Conservation (phyloP, 495 filamentous ascomycete genomes). For the Hypoxylon subgilvum region DNA sequence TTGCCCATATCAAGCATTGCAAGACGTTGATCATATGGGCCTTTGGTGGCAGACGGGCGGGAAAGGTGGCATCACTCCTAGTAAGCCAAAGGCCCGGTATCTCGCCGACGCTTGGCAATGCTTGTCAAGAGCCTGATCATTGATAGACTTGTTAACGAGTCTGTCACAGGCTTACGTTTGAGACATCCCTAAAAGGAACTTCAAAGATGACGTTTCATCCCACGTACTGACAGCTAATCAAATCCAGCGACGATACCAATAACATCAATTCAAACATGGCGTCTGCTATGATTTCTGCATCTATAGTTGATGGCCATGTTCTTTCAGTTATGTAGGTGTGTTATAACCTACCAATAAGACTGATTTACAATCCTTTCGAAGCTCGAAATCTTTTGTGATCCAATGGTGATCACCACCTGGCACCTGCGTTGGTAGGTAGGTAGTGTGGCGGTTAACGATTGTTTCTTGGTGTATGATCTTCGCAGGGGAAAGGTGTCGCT, state of each 20-base stretch:
- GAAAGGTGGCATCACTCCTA: constrained; percentile 26
- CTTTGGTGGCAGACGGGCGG: constrained; percentile 20
- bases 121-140: constrained; percentile 13
- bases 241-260: constrained; percentile 19
- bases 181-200: constrained; percentile 39
- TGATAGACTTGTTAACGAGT: constrained; percentile 11
- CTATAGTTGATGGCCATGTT: constrained; percentile 22
- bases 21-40: constrained; percentile 20
- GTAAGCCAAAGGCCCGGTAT: constrained; percentile 17
- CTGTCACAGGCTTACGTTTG: constrained; percentile 44
- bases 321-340: constrained; percentile 13
- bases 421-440: too few relatives aligned
- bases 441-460: constrained; percentile 25
- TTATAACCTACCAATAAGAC: constrained; percentile 14
- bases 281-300: constrained; percentile 5
- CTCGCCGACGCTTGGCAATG: constrained; percentile 11
- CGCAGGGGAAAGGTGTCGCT: constrained; percentile 21
- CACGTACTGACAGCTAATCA: constrained; percentile 30
- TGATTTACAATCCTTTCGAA: constrained; percentile 18
- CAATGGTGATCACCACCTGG: constrained; percentile 17
- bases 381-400: constrained; percentile 24
- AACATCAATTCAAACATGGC: not conserved
- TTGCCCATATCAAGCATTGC: constrained; percentile 12
- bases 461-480: constrained; percentile 41
- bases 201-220: constrained; percentile 49